phyloP scores from a whole-genome alignment of 148 eudicot species.

The Vaccinium vitisidaea region DNA sequence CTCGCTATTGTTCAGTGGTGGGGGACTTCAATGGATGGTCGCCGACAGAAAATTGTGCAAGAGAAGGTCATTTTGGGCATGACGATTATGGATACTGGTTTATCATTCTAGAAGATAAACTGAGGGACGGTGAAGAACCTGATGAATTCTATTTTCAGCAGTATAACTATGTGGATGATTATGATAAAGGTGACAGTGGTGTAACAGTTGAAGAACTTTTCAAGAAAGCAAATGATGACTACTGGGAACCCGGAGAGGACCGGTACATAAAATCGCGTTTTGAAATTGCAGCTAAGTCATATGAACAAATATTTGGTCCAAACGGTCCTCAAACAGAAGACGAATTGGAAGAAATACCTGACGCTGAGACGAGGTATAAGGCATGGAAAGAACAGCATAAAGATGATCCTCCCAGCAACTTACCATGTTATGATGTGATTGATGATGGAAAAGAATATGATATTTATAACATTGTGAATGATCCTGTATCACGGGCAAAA shows the following conservation, averaged over 20 bases:
- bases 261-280: conserved; percentile 58
- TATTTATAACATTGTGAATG: conserved; percentile 57
- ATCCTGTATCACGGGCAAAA: conserved; percentile 73
- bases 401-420: conserved; percentile 82
- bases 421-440: conserved; percentile 75
- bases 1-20: conserved; percentile 88
- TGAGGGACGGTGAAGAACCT: conserved; percentile 84
- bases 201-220: conserved; percentile 62
- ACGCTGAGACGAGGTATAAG: conserved; percentile 81
- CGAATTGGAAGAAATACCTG: conserved; percentile 87
- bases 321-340: conserved; percentile 92
- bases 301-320: conserved; percentile 92
- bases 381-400: conserved; percentile 88
- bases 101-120: conserved; percentile 79
- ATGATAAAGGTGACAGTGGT: conserved; percentile 93
- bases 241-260: conserved; percentile 99
- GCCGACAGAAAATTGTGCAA: conserved; percentile 85
- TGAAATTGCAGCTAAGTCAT: conserved; percentile 75
- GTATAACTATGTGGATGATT: conserved; percentile 83
- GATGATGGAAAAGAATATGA: conserved; percentile 76
- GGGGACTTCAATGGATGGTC: conserved; percentile 96
- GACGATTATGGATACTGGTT: conserved; percentile 99
- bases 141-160: conserved; percentile 88
- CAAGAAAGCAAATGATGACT: conserved; percentile 84
- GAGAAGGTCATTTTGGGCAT: conserved; percentile 90